A percentile compares a stretch with the other conserved stretches of the same genome.
Evolutionary conservation across 176 grass and related monocot species (phyloP).

Genomic region (Hordeum marinum): DNA sequence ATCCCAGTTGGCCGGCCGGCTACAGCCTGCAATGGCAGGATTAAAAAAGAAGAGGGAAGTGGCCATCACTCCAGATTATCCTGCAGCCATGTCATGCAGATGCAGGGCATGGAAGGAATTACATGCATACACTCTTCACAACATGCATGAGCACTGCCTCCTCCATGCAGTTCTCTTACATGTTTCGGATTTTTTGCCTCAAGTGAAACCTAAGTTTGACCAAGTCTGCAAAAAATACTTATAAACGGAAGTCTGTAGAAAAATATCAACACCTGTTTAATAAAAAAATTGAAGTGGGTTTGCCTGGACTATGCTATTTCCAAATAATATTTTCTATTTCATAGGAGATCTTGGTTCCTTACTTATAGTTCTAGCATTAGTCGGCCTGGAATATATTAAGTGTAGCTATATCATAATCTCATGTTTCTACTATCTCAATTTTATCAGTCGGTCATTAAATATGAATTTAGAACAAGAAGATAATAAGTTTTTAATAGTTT

Average conservation of each 20-base stretch:
- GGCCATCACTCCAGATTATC: slow-evolving; percentile 39
- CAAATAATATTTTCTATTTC: too few species aligned
- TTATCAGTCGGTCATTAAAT: too few species aligned
- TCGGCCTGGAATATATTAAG: too few species aligned
- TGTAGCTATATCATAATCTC: too few species aligned
- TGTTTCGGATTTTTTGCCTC: neutral
- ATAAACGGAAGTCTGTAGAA: neutral
- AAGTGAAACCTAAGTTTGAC: neutral
- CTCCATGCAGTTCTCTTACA: too few species aligned
- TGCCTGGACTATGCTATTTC: too few species aligned
- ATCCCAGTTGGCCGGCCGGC: slow-evolving; percentile 31
- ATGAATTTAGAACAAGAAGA: too few species aligned
- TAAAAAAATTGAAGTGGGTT: too few species aligned
- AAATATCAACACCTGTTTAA: neutral
- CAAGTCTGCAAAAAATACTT: neutral
- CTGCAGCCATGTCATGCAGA: slow-evolving; percentile 30
- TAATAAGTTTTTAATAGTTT: neutral
- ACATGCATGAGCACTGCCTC: neutral
- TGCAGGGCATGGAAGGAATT: slow-evolving; percentile 37
- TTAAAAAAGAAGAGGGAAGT: slow-evolving; percentile 12
- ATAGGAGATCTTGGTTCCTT: too few species aligned
- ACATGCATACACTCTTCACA: neutral
- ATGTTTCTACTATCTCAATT: too few species aligned
- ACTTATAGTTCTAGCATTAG: too few species aligned
- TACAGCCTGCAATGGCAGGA: slow-evolving; percentile 7